Percentiles rank a stretch among this genome's conserved stretches.
These are phyloP conservation scores for Geosmithia putterillii DNA, from an alignment of 2,329 filamentous ascomycete species.

Conservation along the genomic window DNA sequence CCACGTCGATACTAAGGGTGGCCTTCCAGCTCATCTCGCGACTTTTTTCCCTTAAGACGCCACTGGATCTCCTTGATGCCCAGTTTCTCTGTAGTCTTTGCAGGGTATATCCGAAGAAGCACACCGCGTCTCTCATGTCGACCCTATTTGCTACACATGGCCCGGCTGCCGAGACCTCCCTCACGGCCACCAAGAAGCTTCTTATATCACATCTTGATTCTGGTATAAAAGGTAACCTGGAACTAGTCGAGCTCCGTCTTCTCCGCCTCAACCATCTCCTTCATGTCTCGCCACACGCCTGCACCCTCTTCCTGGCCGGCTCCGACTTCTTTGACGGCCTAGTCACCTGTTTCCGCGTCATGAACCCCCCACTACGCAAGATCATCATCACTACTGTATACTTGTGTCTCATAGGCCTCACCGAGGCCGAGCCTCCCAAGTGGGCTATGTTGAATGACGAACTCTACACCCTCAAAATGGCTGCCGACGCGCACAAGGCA, in stretches of 20 bases:
- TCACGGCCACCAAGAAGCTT: constrained; percentile 47
- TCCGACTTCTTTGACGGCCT: constrained; percentile 80
- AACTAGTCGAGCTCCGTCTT: constrained; percentile 40
- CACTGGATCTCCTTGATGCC: constrained; percentile 32
- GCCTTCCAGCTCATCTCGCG: constrained; percentile 53
- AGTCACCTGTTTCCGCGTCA: constrained; percentile 49
- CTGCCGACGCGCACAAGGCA: constrained; percentile 50
- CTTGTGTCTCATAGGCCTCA: constrained; percentile 59
- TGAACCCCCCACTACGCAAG: constrained; percentile 50
- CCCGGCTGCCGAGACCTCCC: constrained; percentile 34
- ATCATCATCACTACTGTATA: constrained; percentile 63
- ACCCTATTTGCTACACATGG: constrained; percentile 39
- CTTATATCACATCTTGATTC: constrained; percentile 53
- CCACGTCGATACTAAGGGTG: constrained; percentile 41
- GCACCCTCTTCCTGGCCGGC: constrained; percentile 61
- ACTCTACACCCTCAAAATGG: constrained; percentile 66
- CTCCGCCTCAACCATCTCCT: constrained; percentile 51
- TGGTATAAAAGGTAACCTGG: constrained; percentile 41
- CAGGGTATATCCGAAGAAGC: constrained; percentile 53
- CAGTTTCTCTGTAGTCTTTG: constrained; percentile 57
- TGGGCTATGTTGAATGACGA: constrained; percentile 70
- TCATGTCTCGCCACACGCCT: constrained; percentile 43
- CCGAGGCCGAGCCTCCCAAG: constrained; percentile 54
- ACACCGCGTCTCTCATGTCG: constrained; percentile 36
- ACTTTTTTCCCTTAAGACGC: constrained; percentile 29